Base-by-base conservation (phyloP, 164 flowering plant genomes). In the Buxus sempervirens region DNA sequence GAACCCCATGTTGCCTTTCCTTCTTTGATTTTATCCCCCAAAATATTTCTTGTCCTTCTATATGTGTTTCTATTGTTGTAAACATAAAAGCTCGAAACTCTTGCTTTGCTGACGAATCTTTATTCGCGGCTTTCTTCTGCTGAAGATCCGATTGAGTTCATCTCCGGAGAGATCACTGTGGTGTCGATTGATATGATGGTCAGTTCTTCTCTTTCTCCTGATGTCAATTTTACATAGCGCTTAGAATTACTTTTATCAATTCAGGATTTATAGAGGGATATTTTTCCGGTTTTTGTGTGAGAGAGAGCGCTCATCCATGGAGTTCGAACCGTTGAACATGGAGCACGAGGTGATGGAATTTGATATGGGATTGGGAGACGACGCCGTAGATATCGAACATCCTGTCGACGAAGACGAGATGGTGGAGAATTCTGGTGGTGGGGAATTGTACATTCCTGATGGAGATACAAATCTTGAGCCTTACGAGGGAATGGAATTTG, bases 401-500 rank as follows among this genome's bases (percentile, higher is more conserved):
- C 73, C 71, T 4, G 75, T 67, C 14, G 78, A 64, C 10, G 76
- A 72, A 9, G 76, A 76, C 21, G 78, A 74, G 1, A 64, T 67
- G 24, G 15, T 60, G 24, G 72, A 69, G 20, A 53, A 51, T 60
- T 22, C 63, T 45, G 42, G 21, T 64, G 70, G 67, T 42, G 59
- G 60, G 58, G 69, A 69, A 32, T 23, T 70, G 26, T 66, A 77
- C 72, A 54, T 72, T 26, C 80, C 77, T 61, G 73, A 71, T 41
- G 81, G 75, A 5, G 76, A 76, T 28, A 32, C 73, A 0, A 66
- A 75, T 58, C 77, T 81, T 21, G 84, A 83, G 26, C 86, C 84
- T 15, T 81, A 62, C 25, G 82, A 70, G 38, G 84, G 84, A 9
- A 83, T 83, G 84, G 84, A 80, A 58, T 80, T 83, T 36, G 84